phyloP scores from a whole-genome alignment of 805 yeast species.

The Wickerhamiella musiphila region DNA sequence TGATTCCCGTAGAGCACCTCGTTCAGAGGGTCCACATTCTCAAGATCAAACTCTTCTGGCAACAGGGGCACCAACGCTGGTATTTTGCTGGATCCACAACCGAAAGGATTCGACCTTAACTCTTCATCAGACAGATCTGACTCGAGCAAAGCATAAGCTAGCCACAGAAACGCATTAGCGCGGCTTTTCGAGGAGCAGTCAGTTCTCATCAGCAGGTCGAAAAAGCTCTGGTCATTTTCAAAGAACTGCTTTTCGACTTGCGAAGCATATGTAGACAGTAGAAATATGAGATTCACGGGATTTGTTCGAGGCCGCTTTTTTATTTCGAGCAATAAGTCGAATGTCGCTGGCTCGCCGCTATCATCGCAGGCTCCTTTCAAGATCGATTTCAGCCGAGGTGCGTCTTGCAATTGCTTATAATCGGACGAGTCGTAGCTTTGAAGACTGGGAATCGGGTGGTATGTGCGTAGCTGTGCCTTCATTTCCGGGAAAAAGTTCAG shows the following conservation, averaged over 20 bases:
- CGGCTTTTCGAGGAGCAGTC: constrained; percentile 45
- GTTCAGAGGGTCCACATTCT: constrained; percentile 28
- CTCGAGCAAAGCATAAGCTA: constrained; percentile 64
- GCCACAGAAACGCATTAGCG: constrained; percentile 65
- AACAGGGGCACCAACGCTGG: constrained; percentile 23
- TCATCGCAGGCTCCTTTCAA: constrained; percentile 75
- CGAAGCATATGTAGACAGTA: constrained; percentile 45
- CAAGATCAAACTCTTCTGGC: constrained; percentile 18
- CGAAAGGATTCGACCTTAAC: constrained; percentile 41
- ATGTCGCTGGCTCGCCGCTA: constrained; percentile 19
- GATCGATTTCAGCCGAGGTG: constrained; percentile 82
- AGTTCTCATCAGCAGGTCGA: constrained; percentile 47
- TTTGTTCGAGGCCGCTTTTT: constrained; percentile 34
- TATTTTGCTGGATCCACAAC: constrained; percentile 24
- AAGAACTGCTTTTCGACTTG: constrained; percentile 30
- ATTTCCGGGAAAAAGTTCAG: constrained; percentile 85
- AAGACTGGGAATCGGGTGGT: constrained; percentile 80
- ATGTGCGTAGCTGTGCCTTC: constrained; percentile 84
- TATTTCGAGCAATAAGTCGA: constrained; percentile 5
- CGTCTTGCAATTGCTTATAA: constrained; percentile 77
- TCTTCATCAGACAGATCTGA: constrained; percentile 41
- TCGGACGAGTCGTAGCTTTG: constrained; percentile 45
- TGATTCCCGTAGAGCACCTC: constrained; percentile 29
- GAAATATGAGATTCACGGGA: constrained; percentile 60
- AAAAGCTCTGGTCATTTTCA: constrained; percentile 17